Base-by-base conservation (phyloP, 257 asterid species). In the Nemophila menziesii region DNA sequence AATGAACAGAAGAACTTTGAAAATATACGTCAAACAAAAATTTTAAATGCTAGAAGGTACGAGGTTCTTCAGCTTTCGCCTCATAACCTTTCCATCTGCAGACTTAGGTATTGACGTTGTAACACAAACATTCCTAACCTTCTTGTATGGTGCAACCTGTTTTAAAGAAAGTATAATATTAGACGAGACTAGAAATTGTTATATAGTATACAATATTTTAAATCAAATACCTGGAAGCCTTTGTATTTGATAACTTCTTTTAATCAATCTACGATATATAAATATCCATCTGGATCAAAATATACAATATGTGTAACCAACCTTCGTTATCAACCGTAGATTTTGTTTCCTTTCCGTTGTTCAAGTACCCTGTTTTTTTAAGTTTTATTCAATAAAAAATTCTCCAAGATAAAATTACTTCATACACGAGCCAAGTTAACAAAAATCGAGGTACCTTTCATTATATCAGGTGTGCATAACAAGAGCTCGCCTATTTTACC, bases 81-180 rank as follows among this genome's bases (percentile, higher is more conserved):
- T 38, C 17, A 38, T n/a, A 38, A 79, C 72, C 75, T 83, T 83
- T 48, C 93, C 93, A 11, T 78, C 68, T 0, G 81, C 60, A 15
- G 87, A 68, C 33, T 78, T 38, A 5, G 43, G 43, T 38, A 38
- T 38, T 38, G 74, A 65, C 23, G 52, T 16, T 23, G 65, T 52
- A 14, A 76, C 76, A 43, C 54, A 58, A 17, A 85, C 77, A 61
- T 67, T 75, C 38, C 95, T 75, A 53, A 84, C 78, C 66, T 80
- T 80, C 79, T 84, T 84, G 67, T 80, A 72, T 18, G 95, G 86
- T 42, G 92, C 74, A 60, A 84, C 93, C 95, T 84, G 75, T 52
- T 56, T 43, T 2, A 8, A 26, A n/a, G n/a, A n/a, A n/a, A n/a
- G n/a, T n/a, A n/a, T n/a, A n/a, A n/a, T n/a, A n/a, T n/a, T n/a